Percentiles rank a stretch among this genome's conserved stretches.
phyloP scores from a whole-genome alignment of 2,329 filamentous ascomycete genomes.

The Dothideomycetes sp. region DNA sequence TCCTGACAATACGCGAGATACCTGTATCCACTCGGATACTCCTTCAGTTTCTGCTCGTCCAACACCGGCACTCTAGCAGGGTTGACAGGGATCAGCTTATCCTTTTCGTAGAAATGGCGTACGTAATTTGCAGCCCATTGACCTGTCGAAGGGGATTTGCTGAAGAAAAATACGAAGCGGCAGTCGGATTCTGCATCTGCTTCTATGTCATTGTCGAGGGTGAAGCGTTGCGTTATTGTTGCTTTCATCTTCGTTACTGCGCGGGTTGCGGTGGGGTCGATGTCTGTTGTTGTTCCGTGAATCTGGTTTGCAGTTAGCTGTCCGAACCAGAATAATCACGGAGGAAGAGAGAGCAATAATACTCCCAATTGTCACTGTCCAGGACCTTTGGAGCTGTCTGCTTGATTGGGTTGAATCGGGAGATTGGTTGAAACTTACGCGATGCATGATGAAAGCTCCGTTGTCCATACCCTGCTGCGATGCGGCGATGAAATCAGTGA shows the following conservation, averaged over 20 bases:
- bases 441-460: slow-evolving; percentile 34
- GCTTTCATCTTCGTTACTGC: slow-evolving; percentile 42
- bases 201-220: slow-evolving; percentile 26
- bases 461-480: slow-evolving; percentile 31
- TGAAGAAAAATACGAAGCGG: slow-evolving; percentile 17
- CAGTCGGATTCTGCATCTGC: slow-evolving; percentile 38
- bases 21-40: slow-evolving; percentile 34
- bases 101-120: slow-evolving; percentile 42
- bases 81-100: slow-evolving; percentile 37
- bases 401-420: too few relatives aligned
- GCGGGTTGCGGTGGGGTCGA: slow-evolving; percentile 25
- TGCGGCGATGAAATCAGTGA: slow-evolving; percentile 29
- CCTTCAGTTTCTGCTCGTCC: slow-evolving; percentile 27
- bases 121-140: slow-evolving; percentile 36
- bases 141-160: slow-evolving; percentile 10
- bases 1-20: slow-evolving; percentile 37
- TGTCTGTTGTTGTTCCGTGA: slow-evolving; percentile 33
- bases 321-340: too few relatives aligned
- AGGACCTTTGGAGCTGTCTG: too few relatives aligned
- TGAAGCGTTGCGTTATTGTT: slow-evolving; percentile 39
- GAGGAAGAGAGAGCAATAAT: too few relatives aligned
- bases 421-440: too few relatives aligned
- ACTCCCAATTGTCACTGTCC: too few relatives aligned
- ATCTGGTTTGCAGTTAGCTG: too few relatives aligned
- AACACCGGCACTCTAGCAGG: slow-evolving; percentile 30